Percentiles rank a stretch among this genome's conserved stretches.
Conservation (phyloP, 176 grass and related monocot genomes). For the Oryza coarctata region DNA sequence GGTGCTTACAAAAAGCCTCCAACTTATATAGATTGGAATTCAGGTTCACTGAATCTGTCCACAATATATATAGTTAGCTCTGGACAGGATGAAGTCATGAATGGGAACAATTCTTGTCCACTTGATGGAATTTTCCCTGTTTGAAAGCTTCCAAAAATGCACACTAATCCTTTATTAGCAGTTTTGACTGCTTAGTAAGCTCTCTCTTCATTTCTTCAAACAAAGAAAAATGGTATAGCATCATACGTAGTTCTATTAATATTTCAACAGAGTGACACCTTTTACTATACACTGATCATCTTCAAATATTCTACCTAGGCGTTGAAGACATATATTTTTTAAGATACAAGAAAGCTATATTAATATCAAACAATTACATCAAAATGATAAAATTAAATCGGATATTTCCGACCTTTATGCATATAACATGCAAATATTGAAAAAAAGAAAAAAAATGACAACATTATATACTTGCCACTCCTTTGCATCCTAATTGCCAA, state of each 20-base stretch:
- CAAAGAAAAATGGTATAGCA: background rate
- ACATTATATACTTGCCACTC: too few relatives aligned
- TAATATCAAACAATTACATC: too few relatives aligned
- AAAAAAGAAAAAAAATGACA: too few relatives aligned
- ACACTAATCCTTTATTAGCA: background rate
- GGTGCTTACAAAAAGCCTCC: background rate
- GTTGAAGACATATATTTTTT: too few relatives aligned
- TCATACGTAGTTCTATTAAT: background rate
- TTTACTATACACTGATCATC: too few relatives aligned
- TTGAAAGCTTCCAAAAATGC: constrained; percentile 21
- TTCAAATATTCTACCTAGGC: too few relatives aligned
- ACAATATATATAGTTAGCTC: background rate
- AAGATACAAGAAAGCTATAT: too few relatives aligned
- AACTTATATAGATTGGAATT: background rate
- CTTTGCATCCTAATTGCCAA: too few relatives aligned
- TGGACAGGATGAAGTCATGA: background rate
- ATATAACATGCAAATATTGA: too few relatives aligned
- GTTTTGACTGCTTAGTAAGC: background rate
- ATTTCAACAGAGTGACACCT: too few relatives aligned
- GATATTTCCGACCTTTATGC: too few relatives aligned
- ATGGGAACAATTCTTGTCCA: background rate
- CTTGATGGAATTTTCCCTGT: background rate
- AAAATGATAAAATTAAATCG: too few relatives aligned
- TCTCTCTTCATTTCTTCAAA: background rate
- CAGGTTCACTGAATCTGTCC: constrained; percentile 48